Evolutionary conservation across 106 monocot species (phyloP), one percentile per base, ranked within the genome.

Genomic region (Platanthera guangdongensis): DNA sequence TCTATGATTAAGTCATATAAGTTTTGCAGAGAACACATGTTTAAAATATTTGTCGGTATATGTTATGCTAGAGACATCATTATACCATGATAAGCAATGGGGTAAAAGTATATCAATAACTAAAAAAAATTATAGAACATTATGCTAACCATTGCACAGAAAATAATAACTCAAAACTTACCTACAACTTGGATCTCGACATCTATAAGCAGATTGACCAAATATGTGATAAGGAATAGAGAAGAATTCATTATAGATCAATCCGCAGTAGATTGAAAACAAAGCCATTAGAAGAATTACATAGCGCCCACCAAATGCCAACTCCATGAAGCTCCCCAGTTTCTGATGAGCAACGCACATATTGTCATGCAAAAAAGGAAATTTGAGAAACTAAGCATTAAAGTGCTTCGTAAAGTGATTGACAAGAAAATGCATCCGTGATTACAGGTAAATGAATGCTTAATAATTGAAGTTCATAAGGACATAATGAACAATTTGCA

Each of bases 221-320:
- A 99, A 99, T 80, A 99, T 90, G 68, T 92, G 86, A 78, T 91
- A 94, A 51, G 97, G 94, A 78, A 94, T 88, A 74, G 92, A 99
- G 82, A 99, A 99, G 78, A 99, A 99, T 19, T 99, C 97, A 78
- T 99, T 99, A 76, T 99, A 99, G 52, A 99, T 85, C 71, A 99
- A 79, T 9, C 97, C 97, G 83, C 97, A 99, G 75, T 99, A 99
- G 75, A 99, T 99, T 47, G 97, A 99, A 80, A 99, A 99, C 25
- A 99, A 76, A 76, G 97, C 84, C 97, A 99, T 99, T 84, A 99
- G 74, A 74, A 99, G 88, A 52, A 99, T 85, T 47, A 99, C 85
- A 82, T 99, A 99, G 53, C 97, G 94, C 57, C 97, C 97, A 45
- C 97, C 97, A 88, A 99, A 99, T 80, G 97, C 97, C 92, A 99